Evolutionary conservation across 225 moss, liverwort and hornwort genomes (phyloP).

Genomic region (Asterella californica): DNA sequence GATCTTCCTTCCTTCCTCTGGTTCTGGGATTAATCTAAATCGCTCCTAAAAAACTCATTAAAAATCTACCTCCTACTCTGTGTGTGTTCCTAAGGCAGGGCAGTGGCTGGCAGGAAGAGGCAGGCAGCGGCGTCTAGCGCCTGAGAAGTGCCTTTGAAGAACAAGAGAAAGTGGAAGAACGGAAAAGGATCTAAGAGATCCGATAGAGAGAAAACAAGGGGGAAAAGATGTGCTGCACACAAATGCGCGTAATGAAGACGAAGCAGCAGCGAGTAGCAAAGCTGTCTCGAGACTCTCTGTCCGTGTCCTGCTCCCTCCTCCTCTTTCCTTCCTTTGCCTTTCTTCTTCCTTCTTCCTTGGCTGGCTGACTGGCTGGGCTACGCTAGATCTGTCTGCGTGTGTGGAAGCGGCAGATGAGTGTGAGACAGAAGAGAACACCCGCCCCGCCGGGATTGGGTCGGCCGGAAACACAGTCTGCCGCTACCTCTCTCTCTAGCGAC

Average conservation of each 20-base stretch:
- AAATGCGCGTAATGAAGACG: slow-evolving; percentile 13
- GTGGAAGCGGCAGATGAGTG: slow-evolving; percentile 8
- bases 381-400: slow-evolving; percentile 1
- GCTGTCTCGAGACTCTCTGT: background rate
- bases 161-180: slow-evolving; percentile 8
- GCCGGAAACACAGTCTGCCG: slow-evolving; percentile 11
- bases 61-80: slow-evolving; percentile 6
- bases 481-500: background rate
- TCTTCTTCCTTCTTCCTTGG: background rate
- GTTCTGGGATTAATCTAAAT: slow-evolving; percentile 32
- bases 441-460: slow-evolving; percentile 18
- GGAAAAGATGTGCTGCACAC: slow-evolving; percentile 10
- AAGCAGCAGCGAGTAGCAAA: slow-evolving; percentile 3
- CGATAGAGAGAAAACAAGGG: slow-evolving; percentile 2
- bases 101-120: slow-evolving; percentile 4
- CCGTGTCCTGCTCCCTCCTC: background rate
- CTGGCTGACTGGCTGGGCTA: background rate
- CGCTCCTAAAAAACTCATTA: slow-evolving; percentile 26
- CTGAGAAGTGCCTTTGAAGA: slow-evolving; percentile 9
- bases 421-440: slow-evolving; percentile 10
- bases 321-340: background rate
- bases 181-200: slow-evolving; percentile 25
- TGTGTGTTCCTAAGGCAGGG: slow-evolving; percentile 8
- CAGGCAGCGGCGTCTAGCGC: slow-evolving; percentile 13
- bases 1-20: slow-evolving; percentile 13